phyloP scores from a whole-genome alignment of 2,329 filamentous ascomycete species.

The Epichloe bromicola region DNA sequence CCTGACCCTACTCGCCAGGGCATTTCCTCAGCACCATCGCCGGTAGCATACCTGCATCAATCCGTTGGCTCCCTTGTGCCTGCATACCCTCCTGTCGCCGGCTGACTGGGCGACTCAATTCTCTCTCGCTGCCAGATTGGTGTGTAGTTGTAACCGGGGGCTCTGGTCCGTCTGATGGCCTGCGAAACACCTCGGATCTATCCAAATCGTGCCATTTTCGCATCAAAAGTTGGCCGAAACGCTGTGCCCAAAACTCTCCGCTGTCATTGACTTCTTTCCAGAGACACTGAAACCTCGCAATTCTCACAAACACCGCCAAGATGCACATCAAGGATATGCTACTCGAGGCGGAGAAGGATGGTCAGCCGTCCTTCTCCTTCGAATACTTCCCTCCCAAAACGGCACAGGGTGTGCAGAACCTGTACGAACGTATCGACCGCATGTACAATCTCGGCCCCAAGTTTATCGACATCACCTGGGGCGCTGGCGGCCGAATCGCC shows the following conservation, averaged over 20 bases:
- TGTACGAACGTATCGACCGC: constrained; percentile 98
- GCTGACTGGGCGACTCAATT: neutral
- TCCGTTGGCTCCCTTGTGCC: neutral
- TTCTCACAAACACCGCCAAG: constrained; percentile 22
- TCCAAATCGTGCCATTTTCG: neutral
- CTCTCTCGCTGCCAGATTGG: neutral
- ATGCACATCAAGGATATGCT: constrained; percentile 98
- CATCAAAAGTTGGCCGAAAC: neutral
- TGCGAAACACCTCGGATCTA: neutral
- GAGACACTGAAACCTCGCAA: neutral
- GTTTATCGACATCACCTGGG: constrained; percentile 98
- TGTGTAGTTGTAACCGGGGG: neutral
- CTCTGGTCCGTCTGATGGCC: neutral
- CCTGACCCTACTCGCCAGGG: neutral
- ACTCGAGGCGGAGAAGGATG: constrained; percentile 62
- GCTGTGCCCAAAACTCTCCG: neutral
- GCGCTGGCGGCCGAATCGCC: constrained; percentile 81
- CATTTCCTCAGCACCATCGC: neutral
- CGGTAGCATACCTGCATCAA: too few species aligned
- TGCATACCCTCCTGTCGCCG: neutral
- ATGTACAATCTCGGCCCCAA: constrained; percentile 91
- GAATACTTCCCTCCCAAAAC: constrained; percentile 99
- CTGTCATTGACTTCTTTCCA: too few species aligned
- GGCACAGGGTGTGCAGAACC: constrained; percentile 91
- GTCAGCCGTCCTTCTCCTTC: constrained; percentile 88